Percentiles rank a stretch among this genome's conserved stretches.
These are phyloP conservation scores for Decorospora gaudefroyi DNA, from an alignment of 2,329 filamentous ascomycete genomes.

Conservation along the genomic window DNA sequence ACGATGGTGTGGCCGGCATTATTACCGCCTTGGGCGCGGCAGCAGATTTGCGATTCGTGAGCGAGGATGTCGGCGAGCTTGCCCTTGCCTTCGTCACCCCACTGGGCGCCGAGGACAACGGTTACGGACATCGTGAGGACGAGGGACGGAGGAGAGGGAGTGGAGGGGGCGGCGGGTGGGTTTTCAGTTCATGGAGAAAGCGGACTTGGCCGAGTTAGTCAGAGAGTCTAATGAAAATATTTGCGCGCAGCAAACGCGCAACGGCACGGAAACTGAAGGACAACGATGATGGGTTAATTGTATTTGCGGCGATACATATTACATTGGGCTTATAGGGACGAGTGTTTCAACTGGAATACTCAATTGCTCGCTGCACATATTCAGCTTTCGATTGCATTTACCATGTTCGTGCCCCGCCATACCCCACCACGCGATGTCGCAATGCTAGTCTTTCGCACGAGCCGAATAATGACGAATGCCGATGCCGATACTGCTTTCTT, in stretches of 20 bases:
- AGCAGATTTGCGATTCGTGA: slow-evolving; percentile 60
- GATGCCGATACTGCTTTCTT: too few relatives aligned
- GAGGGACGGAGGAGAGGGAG: slow-evolving; percentile 12
- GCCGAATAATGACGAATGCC: slow-evolving; percentile 23
- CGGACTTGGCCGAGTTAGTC: slow-evolving; percentile 24
- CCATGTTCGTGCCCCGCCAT: slow-evolving; percentile 21
- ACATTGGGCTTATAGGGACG: too few relatives aligned
- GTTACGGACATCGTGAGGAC: slow-evolving; percentile 54
- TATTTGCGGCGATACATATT: too few relatives aligned
- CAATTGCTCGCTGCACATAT: neutral
- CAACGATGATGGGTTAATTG: too few relatives aligned
- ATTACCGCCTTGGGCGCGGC: slow-evolving; percentile 64
- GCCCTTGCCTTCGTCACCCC: slow-evolving; percentile 64
- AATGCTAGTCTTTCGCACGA: slow-evolving; percentile 17
- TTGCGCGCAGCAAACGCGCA: slow-evolving; percentile 18
- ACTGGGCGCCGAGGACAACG: slow-evolving; percentile 64
- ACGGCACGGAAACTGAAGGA: neutral
- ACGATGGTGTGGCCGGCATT: slow-evolving; percentile 58
- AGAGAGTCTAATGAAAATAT: slow-evolving; percentile 30
- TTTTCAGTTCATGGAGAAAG: slow-evolving; percentile 27
- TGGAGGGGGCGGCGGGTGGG: slow-evolving; percentile 23
- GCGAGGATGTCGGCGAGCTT: slow-evolving; percentile 64
- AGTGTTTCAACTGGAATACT: neutral
- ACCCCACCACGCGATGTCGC: slow-evolving; percentile 20
- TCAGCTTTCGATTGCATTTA: neutral